Conservation (phyloP, 2,329 filamentous ascomycete genomes). For the Fusarium domesticum region DNA sequence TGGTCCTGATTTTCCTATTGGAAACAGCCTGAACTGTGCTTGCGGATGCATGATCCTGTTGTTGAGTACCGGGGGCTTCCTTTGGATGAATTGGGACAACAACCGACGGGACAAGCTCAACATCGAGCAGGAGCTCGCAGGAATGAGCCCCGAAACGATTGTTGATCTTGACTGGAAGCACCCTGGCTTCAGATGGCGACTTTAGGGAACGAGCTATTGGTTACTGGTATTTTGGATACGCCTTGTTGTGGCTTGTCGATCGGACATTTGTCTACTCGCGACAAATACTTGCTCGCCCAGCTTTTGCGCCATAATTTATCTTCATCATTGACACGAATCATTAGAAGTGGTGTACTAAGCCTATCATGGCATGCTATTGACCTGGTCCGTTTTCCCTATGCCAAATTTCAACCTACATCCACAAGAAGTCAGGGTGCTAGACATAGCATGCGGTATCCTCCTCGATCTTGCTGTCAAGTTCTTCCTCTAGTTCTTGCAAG, state of each 20-base stretch:
- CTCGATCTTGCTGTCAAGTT: too few species aligned
- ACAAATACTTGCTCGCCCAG: background rate
- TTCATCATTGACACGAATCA: too few species aligned
- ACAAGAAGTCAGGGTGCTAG: too few species aligned
- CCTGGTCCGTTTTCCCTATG: too few species aligned
- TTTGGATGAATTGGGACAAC: slow-evolving; percentile 65
- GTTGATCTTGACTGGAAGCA: slow-evolving; percentile 66
- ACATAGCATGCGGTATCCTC: too few species aligned
- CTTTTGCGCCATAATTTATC: too few species aligned
- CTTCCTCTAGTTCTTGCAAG: too few species aligned
- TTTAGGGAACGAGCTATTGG: slow-evolving; percentile 1
- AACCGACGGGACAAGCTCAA: slow-evolving; percentile 52
- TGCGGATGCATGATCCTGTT: slow-evolving; percentile 57
- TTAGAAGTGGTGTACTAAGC: too few species aligned
- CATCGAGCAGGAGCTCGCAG: slow-evolving; percentile 55
- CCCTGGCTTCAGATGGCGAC: slow-evolving; percentile 61
- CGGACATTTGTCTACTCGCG: background rate
- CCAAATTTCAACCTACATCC: too few species aligned
- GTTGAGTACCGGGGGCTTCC: slow-evolving; percentile 44
- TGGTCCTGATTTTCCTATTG: slow-evolving; percentile 63
- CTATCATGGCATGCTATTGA: too few species aligned
- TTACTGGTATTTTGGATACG: background rate
- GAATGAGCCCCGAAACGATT: slow-evolving; percentile 51
- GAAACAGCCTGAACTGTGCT: slow-evolving; percentile 62
- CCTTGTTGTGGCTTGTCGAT: background rate